These are phyloP conservation scores for Rhizopogon vulgaris DNA, from an alignment of 768 basidiomycete genomes.

Conservation along the genomic window DNA sequence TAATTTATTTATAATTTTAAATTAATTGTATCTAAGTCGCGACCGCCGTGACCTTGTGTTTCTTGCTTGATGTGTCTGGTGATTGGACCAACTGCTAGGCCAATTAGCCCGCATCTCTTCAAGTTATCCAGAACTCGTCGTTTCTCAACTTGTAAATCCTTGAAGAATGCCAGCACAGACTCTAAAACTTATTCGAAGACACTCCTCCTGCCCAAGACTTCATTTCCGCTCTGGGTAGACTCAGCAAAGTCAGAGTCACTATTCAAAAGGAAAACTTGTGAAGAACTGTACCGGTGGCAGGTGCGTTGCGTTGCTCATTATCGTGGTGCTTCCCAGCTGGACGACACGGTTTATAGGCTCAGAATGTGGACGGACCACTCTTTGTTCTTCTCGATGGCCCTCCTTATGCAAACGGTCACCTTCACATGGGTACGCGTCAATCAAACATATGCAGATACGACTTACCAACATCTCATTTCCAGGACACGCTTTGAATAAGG, in stretches of 20 bases:
- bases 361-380: conserved; percentile 56
- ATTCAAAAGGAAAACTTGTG: conserved; percentile 59
- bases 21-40: too few relatives aligned
- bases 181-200: conserved; percentile 49
- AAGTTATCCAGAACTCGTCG: background rate
- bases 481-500: conserved; percentile 97
- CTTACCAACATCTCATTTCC: background rate
- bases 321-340: background rate
- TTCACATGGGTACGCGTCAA: conserved; percentile 76
- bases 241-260: conserved; percentile 54
- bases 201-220: conserved; percentile 75
- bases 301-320: conserved; percentile 31
- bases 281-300: conserved; percentile 76
- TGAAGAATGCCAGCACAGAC: conserved; percentile 3
- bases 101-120: background rate
- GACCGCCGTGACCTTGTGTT: background rate
- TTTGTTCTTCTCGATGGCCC: conserved; percentile 95
- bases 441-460: background rate
- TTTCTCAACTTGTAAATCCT: background rate
- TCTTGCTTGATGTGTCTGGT: background rate
- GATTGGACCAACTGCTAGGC: background rate
- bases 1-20: too few relatives aligned
- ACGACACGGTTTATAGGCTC: conserved; percentile 38
- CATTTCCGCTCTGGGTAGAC: conserved; percentile 69
- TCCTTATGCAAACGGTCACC: conserved; percentile 93